A percentile compares a stretch with the other conserved stretches of the same genome.
phyloP scores from a whole-genome alignment of 495 filamentous ascomycete species.

The Neurospora intermedia region DNA sequence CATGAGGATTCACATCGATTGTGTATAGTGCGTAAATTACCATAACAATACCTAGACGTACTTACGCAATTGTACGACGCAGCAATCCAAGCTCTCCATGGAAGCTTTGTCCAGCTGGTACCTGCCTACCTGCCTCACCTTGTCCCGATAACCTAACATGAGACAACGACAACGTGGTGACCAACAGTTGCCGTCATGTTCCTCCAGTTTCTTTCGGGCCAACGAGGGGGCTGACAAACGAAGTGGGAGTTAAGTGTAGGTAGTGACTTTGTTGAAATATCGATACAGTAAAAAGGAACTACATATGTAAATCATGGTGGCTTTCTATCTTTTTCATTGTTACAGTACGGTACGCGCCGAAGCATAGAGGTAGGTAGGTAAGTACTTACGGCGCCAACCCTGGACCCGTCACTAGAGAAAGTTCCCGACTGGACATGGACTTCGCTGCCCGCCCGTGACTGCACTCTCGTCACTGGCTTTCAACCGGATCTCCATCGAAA shows the following conservation, averaged over 20 bases:
- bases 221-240: neutral
- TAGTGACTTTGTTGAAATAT: neutral
- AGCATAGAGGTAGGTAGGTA: neutral
- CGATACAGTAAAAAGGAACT: neutral
- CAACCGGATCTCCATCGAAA: neutral
- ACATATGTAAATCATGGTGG: too few species aligned
- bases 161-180: neutral
- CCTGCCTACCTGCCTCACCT: neutral
- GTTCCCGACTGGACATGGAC: neutral
- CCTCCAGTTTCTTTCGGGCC: neutral
- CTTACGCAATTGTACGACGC: neutral
- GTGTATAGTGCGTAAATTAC: neutral
- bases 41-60: neutral
- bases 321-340: neutral
- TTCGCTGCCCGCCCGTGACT: too few species aligned
- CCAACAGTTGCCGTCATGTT: neutral
- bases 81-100: neutral
- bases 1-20: neutral
- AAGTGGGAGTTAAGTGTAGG: neutral
- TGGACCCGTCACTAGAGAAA: neutral
- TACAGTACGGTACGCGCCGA: neutral
- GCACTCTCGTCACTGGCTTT: neutral
- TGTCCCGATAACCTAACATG: neutral
- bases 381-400: neutral
- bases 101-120: neutral